Percentiles rank a stretch among this genome's conserved stretches.
These are phyloP conservation scores for Francoa sonchifolia DNA, from an alignment of 441 rosid species.

Conservation along the genomic window DNA sequence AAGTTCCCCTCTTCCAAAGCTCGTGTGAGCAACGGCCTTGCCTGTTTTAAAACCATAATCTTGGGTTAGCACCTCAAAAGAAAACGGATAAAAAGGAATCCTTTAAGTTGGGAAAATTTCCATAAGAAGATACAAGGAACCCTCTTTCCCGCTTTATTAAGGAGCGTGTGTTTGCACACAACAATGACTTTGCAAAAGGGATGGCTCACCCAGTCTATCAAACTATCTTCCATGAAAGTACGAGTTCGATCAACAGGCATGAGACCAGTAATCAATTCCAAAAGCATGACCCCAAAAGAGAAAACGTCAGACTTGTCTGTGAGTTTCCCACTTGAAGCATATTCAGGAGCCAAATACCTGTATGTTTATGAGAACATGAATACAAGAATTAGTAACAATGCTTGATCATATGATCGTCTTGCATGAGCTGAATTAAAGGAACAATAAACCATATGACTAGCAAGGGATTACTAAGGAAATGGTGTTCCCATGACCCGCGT, in stretches of 20 bases:
- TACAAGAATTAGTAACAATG: not conserved
- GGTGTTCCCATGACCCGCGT: slow-evolving; percentile 98
- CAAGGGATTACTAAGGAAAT: too few species aligned
- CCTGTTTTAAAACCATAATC: too few species aligned
- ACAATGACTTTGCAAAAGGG: too few species aligned
- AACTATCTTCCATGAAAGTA: slow-evolving; percentile 67
- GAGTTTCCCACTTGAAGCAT: slow-evolving; percentile 89
- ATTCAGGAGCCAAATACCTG: slow-evolving; percentile 93
- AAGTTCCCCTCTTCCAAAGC: slow-evolving; percentile 73
- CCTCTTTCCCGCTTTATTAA: too few species aligned
- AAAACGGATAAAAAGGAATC: too few species aligned
- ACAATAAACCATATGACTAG: slow-evolving; percentile 1
- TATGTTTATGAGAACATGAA: slow-evolving; percentile 9
- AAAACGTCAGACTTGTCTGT: slow-evolving; percentile 90
- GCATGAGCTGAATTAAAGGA: too few species aligned
- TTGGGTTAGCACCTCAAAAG: too few species aligned
- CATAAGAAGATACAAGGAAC: too few species aligned
- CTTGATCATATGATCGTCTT: too few species aligned
- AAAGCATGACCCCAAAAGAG: slow-evolving; percentile 88
- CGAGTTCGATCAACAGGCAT: slow-evolving; percentile 64
- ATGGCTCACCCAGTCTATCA: slow-evolving; percentile 84
- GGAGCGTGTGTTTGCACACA: too few species aligned
- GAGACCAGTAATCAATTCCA: slow-evolving; percentile 84
- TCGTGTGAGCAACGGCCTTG: slow-evolving; percentile 70
- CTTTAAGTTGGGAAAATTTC: too few species aligned